Evolutionary conservation across 495 filamentous ascomycete genomes (phyloP).

Genomic region (Hypoxylon lienhwacheense): DNA sequence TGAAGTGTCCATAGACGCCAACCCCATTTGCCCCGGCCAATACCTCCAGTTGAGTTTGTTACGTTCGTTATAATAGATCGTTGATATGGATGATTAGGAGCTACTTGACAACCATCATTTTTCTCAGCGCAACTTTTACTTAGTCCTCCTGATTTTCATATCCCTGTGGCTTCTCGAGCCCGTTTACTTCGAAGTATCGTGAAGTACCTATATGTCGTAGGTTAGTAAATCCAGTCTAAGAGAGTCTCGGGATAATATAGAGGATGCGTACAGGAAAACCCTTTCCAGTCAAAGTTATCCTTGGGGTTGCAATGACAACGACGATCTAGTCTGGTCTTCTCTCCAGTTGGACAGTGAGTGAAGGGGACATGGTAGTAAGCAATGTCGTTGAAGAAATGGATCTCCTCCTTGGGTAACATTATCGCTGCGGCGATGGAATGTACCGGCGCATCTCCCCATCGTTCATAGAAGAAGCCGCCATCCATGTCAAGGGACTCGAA

Average conservation of each 20-base stretch:
- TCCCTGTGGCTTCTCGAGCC: conserved; percentile 76
- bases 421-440: conserved; percentile 92
- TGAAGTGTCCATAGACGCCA: conserved; percentile 38
- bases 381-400: conserved; percentile 99
- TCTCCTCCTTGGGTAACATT: conserved; percentile 84
- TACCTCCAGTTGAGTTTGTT: conserved; percentile 31
- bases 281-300: conserved; percentile 99
- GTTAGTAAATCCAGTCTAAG: conserved; percentile 15
- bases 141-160: conserved; percentile 71
- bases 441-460: conserved; percentile 89
- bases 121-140: conserved; percentile 12
- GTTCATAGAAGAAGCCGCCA: conserved; percentile 91
- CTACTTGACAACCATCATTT: conserved; percentile 29
- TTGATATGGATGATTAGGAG: conserved; percentile 23
- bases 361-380: conserved; percentile 99
- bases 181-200: conserved; percentile 79
- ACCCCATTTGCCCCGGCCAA: conserved; percentile 30
- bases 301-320: conserved; percentile 93
- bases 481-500: conserved; percentile 78
- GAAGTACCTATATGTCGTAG: conserved; percentile 62
- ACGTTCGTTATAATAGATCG: conserved; percentile 34
- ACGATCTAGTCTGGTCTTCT: conserved; percentile 74
- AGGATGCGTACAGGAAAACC: conserved; percentile 78
- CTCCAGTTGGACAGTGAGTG: conserved; percentile 91
- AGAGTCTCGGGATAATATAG: neutral